Evolutionary conservation across 2,329 filamentous ascomycete species (phyloP).

Genomic region (Aspergillus alliaceus): DNA sequence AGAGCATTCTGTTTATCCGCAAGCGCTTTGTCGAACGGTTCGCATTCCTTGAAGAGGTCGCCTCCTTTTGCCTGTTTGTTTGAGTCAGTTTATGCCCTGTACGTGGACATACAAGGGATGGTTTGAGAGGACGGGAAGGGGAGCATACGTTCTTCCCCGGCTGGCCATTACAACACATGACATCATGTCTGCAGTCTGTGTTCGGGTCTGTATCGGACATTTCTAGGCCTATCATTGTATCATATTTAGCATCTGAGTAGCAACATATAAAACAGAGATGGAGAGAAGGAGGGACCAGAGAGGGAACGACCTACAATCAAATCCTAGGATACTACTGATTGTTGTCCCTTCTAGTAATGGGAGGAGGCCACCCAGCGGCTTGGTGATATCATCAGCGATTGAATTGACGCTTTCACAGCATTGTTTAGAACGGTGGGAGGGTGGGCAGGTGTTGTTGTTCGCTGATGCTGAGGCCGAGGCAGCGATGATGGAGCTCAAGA

Average conservation of each 20-base stretch:
- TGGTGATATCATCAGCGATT: conserved; percentile 14
- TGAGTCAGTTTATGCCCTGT: background rate
- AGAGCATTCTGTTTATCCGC: conserved; percentile 19
- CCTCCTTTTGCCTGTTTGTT: background rate
- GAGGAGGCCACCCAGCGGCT: conserved; percentile 20
- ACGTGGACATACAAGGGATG: background rate
- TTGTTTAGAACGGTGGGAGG: conserved; percentile 19
- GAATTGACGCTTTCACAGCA: conserved; percentile 27
- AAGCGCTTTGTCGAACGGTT: conserved; percentile 23
- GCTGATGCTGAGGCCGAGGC: conserved; percentile 8
- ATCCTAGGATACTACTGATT: conserved; percentile 13
- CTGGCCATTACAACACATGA: conserved; percentile 27
- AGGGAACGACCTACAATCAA: background rate
- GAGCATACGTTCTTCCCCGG: conserved; percentile 8
- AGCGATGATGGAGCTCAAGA: conserved; percentile 6
- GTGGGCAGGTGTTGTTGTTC: conserved; percentile 23
- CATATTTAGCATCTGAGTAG: background rate
- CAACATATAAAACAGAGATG: background rate
- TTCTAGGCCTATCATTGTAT: conserved; percentile 15
- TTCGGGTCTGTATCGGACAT: conserved; percentile 19
- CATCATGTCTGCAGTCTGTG: conserved; percentile 16
- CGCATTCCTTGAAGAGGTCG: conserved; percentile 18
- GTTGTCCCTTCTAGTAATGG: conserved; percentile 21
- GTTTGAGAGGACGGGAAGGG: background rate
- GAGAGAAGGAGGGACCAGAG: background rate